Base-by-base conservation (phyloP, 768 basidiomycete species). In the Kwoniella dejecticola region DNA sequence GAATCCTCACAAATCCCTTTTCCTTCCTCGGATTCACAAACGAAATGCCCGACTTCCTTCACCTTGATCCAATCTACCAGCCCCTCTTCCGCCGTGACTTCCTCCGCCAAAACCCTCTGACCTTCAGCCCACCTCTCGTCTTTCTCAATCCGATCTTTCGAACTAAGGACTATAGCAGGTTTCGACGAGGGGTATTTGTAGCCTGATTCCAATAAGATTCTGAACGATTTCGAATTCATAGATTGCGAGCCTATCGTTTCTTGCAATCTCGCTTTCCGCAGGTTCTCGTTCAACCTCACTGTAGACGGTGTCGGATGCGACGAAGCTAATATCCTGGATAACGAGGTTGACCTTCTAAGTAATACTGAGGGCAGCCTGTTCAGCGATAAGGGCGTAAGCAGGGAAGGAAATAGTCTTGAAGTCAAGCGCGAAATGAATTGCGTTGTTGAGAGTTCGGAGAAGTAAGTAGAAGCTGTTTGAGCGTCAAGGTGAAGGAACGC, bases 401-500 rank as follows among this genome's bases (percentile, higher is more conserved):
- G 53, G 4, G 74, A 71, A 2, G 74, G 73, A 19, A 74, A 49
- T 12, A 77, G 60, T 29, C 74, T 72, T 24, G 72, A 67, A 13
- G 69, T 63, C 21, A 78, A 19, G 21, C 77, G 67, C 48, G 74
- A 72, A 5, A 68, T 47, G 41, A 66, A 64, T 12, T 74, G 54
- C 11, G 69, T 58, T 15, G 70, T 47, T 2, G 76, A 74, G 3
- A 60, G 57, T 41, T 76, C 71, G 21, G 64, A 58, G 61, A 79
- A 79, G 60, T 77, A 79, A 7, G 77, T 77, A 24, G 57, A 63
- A 19, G 77, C 75, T 24, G 74, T 76, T 55, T 77, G 77, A 11
- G 75, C 75, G 13, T 79, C 77, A 53, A 78, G 63, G 50, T 79
- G 76, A 13, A 79, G 63, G 42, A 77, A 15, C 10, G 74, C 72